Percentiles rank a stretch among this genome's conserved stretches.
Conservation (phyloP, 2,329 filamentous ascomycete species). For the Kalmusia sp. region DNA sequence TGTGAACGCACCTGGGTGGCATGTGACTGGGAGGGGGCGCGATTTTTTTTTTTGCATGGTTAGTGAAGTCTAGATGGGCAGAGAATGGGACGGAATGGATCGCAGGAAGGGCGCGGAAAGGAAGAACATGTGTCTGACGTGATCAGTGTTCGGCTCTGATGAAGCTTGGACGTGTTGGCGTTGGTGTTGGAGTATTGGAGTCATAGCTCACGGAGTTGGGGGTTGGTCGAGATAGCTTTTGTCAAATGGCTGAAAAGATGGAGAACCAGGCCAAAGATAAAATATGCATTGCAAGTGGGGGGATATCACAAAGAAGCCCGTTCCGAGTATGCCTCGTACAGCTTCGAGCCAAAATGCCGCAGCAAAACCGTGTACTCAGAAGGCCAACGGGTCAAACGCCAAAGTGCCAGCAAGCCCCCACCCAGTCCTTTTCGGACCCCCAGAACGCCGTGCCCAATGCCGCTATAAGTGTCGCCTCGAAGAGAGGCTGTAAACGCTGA, state of each 20-base stretch:
- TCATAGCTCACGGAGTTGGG: no score
- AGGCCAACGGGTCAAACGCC: neutral
- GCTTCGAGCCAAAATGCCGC: neutral
- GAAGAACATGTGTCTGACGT: no score
- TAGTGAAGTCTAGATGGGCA: no score
- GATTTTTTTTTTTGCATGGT: no score
- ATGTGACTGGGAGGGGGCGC: no score
- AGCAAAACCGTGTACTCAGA: neutral
- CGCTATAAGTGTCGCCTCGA: slow-evolving; percentile 3
- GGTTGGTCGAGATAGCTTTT: neutral
- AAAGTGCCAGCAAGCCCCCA: neutral
- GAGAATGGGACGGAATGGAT: no score
- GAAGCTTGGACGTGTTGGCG: no score
- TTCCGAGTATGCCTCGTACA: neutral
- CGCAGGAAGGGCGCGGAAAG: no score
- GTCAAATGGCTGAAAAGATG: no score
- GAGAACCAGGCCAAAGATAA: no score
- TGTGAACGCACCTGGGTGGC: neutral
- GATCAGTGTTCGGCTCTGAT: no score
- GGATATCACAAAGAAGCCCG: neutral
- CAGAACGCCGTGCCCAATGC: slow-evolving; percentile 8
- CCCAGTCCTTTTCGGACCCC: neutral
- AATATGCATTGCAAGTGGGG: neutral
- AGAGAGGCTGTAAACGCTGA: neutral
- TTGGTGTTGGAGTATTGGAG: no score